A percentile compares a stretch with the other conserved stretches of the same genome.
Conservation (phyloP, 1,284 basidiomycete genomes). For the Ustilago lituana region DNA sequence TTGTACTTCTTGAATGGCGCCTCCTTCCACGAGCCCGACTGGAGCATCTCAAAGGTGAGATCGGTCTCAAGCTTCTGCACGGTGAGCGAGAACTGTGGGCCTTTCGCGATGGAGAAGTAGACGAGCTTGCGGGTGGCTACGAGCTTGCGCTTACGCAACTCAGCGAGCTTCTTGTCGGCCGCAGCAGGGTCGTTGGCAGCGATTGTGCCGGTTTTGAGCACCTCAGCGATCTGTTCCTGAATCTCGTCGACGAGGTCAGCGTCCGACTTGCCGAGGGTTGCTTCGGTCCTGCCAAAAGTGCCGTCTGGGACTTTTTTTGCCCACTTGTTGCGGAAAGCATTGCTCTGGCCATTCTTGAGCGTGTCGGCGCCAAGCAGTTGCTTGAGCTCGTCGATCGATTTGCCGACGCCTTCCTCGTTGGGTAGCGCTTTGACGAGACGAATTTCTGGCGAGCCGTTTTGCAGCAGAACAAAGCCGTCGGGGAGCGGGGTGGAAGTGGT, state of each 20-base stretch:
- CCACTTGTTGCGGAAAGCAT: conserved; percentile 98
- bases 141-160: conserved; percentile 89
- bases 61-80: conserved; percentile 98
- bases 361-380: conserved; percentile 61
- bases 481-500: conserved; percentile 44
- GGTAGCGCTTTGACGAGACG: conserved; percentile 62
- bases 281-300: conserved; percentile 78
- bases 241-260: conserved; percentile 54
- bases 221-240: conserved; percentile 78
- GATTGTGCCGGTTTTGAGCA: conserved; percentile 78
- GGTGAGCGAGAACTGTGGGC: conserved; percentile 86
- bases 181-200: conserved; percentile 74
- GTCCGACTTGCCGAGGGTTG: conserved; percentile 38
- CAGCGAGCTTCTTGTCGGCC: conserved; percentile 70
- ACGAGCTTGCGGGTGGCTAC: conserved; percentile 77
- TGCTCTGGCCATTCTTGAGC: conserved; percentile 78
- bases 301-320: conserved; percentile 89
- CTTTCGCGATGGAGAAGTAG: conserved; percentile 91
- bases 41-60: conserved; percentile 92
- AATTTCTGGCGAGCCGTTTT: conserved; percentile 62
- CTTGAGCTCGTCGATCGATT: conserved; percentile 56
- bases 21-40: conserved; percentile 70
- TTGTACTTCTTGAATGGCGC: conserved; percentile 93
- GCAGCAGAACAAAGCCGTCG: conserved; percentile 44
- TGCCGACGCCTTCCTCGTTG: conserved; percentile 48